Percentiles rank a stretch among this genome's conserved stretches.
phyloP scores from a whole-genome alignment of 257 asterid genomes.

The Lavandula angustifolia region DNA sequence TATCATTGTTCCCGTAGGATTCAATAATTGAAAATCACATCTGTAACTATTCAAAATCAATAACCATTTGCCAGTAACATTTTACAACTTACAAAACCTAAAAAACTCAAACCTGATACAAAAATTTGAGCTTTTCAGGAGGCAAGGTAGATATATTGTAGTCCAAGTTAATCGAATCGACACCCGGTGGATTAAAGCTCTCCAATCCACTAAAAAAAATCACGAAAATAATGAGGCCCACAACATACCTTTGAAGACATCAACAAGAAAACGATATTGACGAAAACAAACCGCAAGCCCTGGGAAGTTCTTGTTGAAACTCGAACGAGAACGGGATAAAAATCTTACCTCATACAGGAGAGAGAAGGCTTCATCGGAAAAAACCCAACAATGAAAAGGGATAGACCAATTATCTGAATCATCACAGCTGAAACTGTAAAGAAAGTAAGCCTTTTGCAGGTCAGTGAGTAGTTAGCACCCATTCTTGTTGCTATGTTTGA shows the following conservation, averaged over 20 bases:
- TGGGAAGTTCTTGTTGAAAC: neutral
- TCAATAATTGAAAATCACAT: neutral
- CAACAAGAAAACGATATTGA: neutral
- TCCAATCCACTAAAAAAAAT: constrained; percentile 62
- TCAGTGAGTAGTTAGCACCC: constrained; percentile 35
- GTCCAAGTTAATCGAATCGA: constrained; percentile 39
- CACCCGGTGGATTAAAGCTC: constrained; percentile 68
- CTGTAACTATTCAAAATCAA: neutral
- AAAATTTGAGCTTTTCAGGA: constrained; percentile 58
- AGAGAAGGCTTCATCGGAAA: constrained; percentile 85
- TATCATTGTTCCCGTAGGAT: constrained; percentile 6
- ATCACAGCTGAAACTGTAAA: constrained; percentile 53
- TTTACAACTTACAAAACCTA: neutral
- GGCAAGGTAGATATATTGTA: constrained; percentile 47
- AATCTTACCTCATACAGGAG: constrained; percentile 64
- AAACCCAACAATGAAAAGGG: constrained; percentile 67
- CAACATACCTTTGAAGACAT: neutral
- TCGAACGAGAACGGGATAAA: neutral
- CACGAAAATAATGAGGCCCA: constrained; percentile 8
- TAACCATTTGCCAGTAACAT: constrained; percentile 5
- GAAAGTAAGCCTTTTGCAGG: constrained; percentile 59
- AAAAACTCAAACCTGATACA: constrained; percentile 56
- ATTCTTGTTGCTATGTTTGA: neutral
- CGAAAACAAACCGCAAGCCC: neutral
- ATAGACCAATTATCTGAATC: constrained; percentile 69